These are phyloP conservation scores for Candida boleticola DNA, from an alignment of 805 yeast species.

Conservation along the genomic window DNA sequence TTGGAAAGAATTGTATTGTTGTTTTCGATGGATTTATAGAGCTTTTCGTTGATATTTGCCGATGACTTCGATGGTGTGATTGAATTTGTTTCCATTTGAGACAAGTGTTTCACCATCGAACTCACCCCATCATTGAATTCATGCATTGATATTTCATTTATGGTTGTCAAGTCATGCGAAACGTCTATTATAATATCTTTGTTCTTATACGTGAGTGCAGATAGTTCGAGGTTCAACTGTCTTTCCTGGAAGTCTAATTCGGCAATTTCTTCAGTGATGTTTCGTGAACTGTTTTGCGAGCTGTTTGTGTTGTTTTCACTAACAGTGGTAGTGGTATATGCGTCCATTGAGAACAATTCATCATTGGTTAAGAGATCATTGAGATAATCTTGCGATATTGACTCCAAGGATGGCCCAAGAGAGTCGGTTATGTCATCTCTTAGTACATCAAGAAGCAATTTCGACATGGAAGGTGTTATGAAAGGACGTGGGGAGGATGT, in stretches of 20 bases:
- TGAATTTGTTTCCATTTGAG: slow-evolving; percentile 5
- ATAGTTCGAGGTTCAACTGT: slow-evolving; percentile 44
- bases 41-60: slow-evolving; percentile 13
- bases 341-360: slow-evolving; percentile 43
- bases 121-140: slow-evolving; percentile 10
- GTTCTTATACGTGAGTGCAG: slow-evolving; percentile 35
- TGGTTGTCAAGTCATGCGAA: slow-evolving; percentile 31
- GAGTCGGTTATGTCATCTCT: slow-evolving; percentile 17
- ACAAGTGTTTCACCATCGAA: slow-evolving; percentile 14
- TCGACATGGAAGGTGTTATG: too few relatives aligned
- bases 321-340: slow-evolving; percentile 37
- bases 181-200: slow-evolving; percentile 48
- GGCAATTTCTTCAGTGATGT: slow-evolving; percentile 55
- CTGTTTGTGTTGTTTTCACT: slow-evolving; percentile 1
- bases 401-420: slow-evolving; percentile 16
- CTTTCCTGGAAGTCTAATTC: slow-evolving; percentile 62
- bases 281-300: background rate
- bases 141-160: slow-evolving; percentile 16
- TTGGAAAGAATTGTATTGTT: slow-evolving; percentile 49
- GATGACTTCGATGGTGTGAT: background rate
- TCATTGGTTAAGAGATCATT: slow-evolving; percentile 48
- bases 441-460: slow-evolving; percentile 32
- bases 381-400: slow-evolving; percentile 28
- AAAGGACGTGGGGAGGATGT: slow-evolving; percentile 2
- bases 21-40: slow-evolving; percentile 17